Base-by-base conservation (phyloP, 2,329 filamentous ascomycete genomes). In the Calonectria crousiana region DNA sequence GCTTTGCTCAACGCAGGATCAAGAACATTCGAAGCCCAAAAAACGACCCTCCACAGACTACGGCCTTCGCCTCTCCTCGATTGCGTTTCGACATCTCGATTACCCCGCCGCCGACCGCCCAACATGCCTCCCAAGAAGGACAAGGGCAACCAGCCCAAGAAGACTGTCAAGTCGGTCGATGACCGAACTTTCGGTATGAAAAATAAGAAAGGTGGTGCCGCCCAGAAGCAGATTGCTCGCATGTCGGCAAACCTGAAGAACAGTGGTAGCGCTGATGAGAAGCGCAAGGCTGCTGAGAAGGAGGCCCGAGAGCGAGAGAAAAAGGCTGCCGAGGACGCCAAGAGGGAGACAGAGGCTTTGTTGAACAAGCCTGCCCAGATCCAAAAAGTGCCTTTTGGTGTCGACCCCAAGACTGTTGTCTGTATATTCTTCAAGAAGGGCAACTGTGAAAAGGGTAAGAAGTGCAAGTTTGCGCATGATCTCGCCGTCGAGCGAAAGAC, bases 111-210 rank as follows among this genome's bases (percentile, higher is more conserved):
- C 75, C 76, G 67, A 74, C 69, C 75, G 77, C 84, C 86, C 88
- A 92, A 81, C 81, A 95, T 96, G 94, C 88, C 94, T 84, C 94
- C 94, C 73, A 95, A 95, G 85, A 90, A 90, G 81, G 88, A 91
- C 70, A 88, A 91, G 78, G 86, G 81, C 71, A 86, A 38, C 10
- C 34, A 82, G 79, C 88, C 86, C 84, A 92, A 92, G 87, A 91
- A 90, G 87, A 84, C 87, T 71, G 83, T 87, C 80, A 95, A 95
- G 87, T 82, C 89, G 56, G 94, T 95, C 77, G 95, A 97, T 76
- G 97, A 99, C 89, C 97, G 96, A 88, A 98, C 97, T 64, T 99
- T 99, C 90, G 97, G 97, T 81, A 98, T 99, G 97, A 99, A 99
- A 88, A 99, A 99, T 84, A 99, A 99, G 89, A 99, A 98, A 90